Conservation (phyloP, 345 rosid species). For the Nasturtium officinale region DNA sequence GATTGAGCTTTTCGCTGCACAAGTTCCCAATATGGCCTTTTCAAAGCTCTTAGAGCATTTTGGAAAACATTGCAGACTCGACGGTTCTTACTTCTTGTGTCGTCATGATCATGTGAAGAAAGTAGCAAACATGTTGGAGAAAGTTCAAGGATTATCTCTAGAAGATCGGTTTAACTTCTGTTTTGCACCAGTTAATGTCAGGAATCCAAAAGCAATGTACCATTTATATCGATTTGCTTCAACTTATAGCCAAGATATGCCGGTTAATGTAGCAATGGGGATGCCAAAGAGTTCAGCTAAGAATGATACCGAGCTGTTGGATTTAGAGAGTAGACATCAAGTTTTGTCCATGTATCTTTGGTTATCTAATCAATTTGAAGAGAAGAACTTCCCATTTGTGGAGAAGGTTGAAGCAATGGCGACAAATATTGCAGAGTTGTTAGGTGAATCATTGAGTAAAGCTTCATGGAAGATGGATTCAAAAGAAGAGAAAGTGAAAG, state of each 20-base stretch:
- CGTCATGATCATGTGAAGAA: conserved; percentile 81
- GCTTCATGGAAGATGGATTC: conserved; percentile 82
- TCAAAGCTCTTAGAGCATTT: conserved; percentile 72
- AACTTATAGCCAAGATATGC: conserved; percentile 62
- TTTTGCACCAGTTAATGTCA: conserved; percentile 88
- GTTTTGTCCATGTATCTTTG: conserved; percentile 89
- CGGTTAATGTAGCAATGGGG: conserved; percentile 86
- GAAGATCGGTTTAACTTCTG: conserved; percentile 94
- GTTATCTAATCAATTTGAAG: conserved; percentile 80
- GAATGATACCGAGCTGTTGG: conserved; percentile 77
- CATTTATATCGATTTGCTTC: conserved; percentile 80
- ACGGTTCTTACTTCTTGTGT: conserved; percentile 85
- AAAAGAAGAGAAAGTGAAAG: conserved; percentile 52
- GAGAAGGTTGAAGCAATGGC: conserved; percentile 90
- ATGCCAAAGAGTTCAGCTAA: conserved; percentile 83
- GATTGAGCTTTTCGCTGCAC: conserved; percentile 83
- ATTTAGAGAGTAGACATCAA: conserved; percentile 87
- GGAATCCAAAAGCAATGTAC: conserved; percentile 92
- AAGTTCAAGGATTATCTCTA: conserved; percentile 67
- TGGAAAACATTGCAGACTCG: conserved; percentile 75
- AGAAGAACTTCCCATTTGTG: conserved; percentile 70
- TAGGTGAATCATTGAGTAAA: conserved; percentile 74
- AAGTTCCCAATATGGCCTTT: conserved; percentile 60
- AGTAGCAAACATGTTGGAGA: conserved; percentile 96
- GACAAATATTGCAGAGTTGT: conserved; percentile 65